Base-by-base conservation (phyloP, 148 eudicot genomes). In the Camellia japonica region DNA sequence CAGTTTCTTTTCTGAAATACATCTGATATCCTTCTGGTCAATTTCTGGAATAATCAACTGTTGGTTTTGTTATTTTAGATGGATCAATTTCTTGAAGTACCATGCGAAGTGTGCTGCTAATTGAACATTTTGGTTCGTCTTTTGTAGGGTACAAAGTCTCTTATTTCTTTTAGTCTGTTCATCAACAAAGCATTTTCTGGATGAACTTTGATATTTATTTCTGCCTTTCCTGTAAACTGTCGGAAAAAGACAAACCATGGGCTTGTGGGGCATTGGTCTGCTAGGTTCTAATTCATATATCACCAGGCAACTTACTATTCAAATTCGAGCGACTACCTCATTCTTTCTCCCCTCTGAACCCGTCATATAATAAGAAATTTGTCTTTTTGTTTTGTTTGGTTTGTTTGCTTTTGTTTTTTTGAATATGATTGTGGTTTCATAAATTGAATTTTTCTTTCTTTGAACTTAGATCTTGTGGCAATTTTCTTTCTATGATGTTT, bases 201-300 rank as follows among this genome's bases (percentile, higher is more conserved):
- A 51, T 51, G 18, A 71, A 71, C 42, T 20, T 71, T 71, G 12
- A 5, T 8, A 51, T n/a, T 71, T 51, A 71, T 71, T 71, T 71
- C 60, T 5, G 59, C 16, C 59, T 71, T 51, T 71, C 58, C 38
- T 71, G 30, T 13, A 46, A 69, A 69, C n/a, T 52, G 2, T 3
- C 16, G 1, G 38, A 30, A 30, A 30, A 30, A 30, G 38, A 30
- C 38, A 30, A 30, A 30, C 38, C 38, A 30, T 30, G 38, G 38
- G 38, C 38, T 30, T 30, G 38, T 30, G 38, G 38, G 38, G 38
- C 38, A 30, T 30, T 30, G 38, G 38, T 30, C 38, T 30, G 38
- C 38, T 30, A 30, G 38, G 38, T 30, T 30, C 38, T 30, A 30
- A 30, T 30, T 30, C 38, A 30, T 30, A 30, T 30, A 30, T 30